Percentiles rank a stretch among this genome's conserved stretches.
These are phyloP conservation scores for Apiotrichum gracile DNA, from an alignment of 1,284 basidiomycete genomes.

Conservation along the genomic window DNA sequence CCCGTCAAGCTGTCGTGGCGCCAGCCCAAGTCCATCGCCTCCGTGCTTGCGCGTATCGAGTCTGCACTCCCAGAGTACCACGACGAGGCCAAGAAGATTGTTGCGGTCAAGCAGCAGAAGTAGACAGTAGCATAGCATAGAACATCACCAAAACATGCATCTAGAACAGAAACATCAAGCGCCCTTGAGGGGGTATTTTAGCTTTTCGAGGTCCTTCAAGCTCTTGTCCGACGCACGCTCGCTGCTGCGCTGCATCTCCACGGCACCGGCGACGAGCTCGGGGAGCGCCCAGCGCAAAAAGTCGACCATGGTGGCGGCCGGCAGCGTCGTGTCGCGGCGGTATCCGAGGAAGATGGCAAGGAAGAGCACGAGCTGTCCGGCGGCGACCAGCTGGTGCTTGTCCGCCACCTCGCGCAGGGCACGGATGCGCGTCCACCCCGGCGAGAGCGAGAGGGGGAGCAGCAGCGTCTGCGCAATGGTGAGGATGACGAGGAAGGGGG, in stretches of 20 bases:
- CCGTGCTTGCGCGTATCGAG: background rate
- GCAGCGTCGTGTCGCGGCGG: background rate
- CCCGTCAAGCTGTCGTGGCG: constrained; percentile 8
- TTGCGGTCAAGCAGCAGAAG: background rate
- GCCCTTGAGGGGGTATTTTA: constrained; percentile 35
- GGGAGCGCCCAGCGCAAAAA: constrained; percentile 31
- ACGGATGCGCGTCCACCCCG: constrained; percentile 15
- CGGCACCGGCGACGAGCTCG: constrained; percentile 24
- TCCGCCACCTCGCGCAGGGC: background rate
- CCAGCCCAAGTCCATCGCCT: background rate
- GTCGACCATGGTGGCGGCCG: constrained; percentile 10
- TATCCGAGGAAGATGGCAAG: constrained; percentile 7
- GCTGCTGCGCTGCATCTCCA: constrained; percentile 28
- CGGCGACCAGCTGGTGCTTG: constrained; percentile 16
- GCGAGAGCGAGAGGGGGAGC: constrained; percentile 31
- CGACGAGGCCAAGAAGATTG: background rate
- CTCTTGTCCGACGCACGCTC: constrained; percentile 25
- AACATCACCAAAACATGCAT: too few relatives aligned
- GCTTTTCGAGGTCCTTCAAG: constrained; percentile 23
- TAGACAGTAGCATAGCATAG: background rate
- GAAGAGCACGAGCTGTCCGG: constrained; percentile 25
- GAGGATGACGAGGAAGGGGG: constrained; percentile 12
- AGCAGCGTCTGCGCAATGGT: constrained; percentile 21
- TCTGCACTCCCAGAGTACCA: background rate
- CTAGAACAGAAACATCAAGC: constrained; percentile 23